Base-by-base conservation (phyloP, 2,329 filamentous ascomycete genomes). In the Salinomyces thailandicus region DNA sequence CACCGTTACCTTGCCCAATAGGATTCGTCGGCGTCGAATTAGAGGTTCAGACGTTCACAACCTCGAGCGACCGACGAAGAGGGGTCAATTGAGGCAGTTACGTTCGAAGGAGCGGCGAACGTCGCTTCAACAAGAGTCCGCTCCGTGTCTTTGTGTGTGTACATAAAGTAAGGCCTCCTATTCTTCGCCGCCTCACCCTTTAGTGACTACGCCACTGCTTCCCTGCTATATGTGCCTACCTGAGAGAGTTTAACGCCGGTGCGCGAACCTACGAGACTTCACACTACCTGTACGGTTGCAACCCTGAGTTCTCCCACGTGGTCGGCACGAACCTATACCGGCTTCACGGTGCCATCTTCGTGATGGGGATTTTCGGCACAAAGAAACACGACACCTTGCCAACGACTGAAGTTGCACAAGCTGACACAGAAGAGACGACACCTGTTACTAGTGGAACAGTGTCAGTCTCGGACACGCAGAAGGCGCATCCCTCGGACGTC, bases 311-410 rank as follows among this genome's bases (percentile, higher is more conserved):
- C 22, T 26, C 22, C n/a, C 22, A 9, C 22, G 9, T 9, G 9
- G n/a, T 26, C 22, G 22, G 22, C 9, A 8, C 22, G 22, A n/a
- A 26, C 22, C 22, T 26, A 26, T n/a, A n/a, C n/a, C n/a, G n/a
- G n/a, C n/a, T n/a, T n/a, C n/a, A n/a, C n/a, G n/a, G 22, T 9
- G 9, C 22, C 22, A 26, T n/a, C 9, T 26, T 26, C n/a, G 22
- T 17, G 40, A 49, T 49, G 47, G 35, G 37, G 14, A 26, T 48
- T 36, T 48, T 49, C 40, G 33, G 15, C 32, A 46, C 40, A 31
- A 48, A 44, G 42, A 27, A 39, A 29, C 32, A 33, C 22, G 31
- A 31, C 14, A 18, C 38, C 7, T 17, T 31, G 36, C 36, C 33
- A 32, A 24, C 31, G 17, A 30, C 29, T 33, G 20, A 45, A 34